Conservation (phyloP, 2,329 filamentous ascomycete species). For the Diaporthe vaccinii region DNA sequence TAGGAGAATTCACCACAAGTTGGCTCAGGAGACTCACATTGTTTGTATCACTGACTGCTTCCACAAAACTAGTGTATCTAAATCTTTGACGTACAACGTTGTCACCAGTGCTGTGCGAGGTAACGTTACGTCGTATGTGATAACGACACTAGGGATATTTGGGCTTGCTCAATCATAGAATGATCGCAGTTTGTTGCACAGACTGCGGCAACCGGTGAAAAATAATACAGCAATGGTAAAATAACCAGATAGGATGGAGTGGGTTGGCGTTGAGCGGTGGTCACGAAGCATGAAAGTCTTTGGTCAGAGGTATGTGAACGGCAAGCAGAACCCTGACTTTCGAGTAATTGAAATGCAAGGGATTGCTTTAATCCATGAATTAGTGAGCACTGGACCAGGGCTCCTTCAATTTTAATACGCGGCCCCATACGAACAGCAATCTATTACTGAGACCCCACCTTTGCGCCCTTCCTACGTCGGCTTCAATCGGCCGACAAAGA, state of each 20-base stretch:
- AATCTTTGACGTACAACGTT: background rate
- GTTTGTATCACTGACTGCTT: slow-evolving; percentile 45
- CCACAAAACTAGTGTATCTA: background rate
- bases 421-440: background rate
- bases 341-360: background rate
- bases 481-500: background rate
- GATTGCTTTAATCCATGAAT: background rate
- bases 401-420: background rate
- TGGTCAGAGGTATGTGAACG: background rate
- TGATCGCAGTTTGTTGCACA: background rate
- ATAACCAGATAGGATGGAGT: background rate
- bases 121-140: slow-evolving; percentile 5
- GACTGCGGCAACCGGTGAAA: no score
- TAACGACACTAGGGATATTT: no score
- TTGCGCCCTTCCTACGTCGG: background rate
- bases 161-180: background rate
- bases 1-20: background rate
- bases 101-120: background rate
- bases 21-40: slow-evolving; percentile 47
- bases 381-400: background rate
- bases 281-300: background rate
- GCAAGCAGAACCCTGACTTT: background rate
- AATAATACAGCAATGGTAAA: background rate
- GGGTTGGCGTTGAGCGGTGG: background rate
- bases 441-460: background rate